phyloP scores from a whole-genome alignment of 169 alveolate genomes.

The Plasmodium yoelii region DNA sequence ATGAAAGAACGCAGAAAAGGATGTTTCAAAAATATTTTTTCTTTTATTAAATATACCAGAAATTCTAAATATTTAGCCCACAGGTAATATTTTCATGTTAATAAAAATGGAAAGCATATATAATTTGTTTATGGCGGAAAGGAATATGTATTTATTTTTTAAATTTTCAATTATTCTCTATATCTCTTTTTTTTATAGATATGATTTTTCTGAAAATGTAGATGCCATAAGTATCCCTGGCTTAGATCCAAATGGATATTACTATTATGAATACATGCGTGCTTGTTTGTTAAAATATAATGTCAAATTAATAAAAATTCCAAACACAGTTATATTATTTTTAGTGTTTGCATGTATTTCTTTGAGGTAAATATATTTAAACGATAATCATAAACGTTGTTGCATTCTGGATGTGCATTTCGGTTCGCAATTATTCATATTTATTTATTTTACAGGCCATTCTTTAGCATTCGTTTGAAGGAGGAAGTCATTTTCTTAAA shows the following conservation, averaged over 20 bases:
- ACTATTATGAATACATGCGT: conserved; percentile 87
- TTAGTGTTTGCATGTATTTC: conserved; percentile 77
- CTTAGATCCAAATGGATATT: conserved; percentile 85
- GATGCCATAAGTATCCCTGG: conserved; percentile 84
- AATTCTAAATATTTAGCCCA: conserved; percentile 75
- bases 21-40: conserved; percentile 45
- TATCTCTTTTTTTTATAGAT: conserved; percentile 69
- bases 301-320: conserved; percentile 83
- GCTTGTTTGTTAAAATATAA: conserved; percentile 84
- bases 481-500: conserved; percentile 80
- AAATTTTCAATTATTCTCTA: neutral
- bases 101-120: conserved; percentile 82
- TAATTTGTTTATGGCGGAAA: neutral
- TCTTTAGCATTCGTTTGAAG: conserved; percentile 79
- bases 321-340: conserved; percentile 81
- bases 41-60: conserved; percentile 32
- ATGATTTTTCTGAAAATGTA: conserved; percentile 85
- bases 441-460: conserved; percentile 66
- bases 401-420: no score
- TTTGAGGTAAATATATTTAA: conserved; percentile 72
- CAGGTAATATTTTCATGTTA: conserved; percentile 76
- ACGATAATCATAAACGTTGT: no score
- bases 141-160: conserved; percentile 16
- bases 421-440: no score
- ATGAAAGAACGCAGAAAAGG: conserved; percentile 25